Conservation (phyloP, 1,284 basidiomycete genomes). For the Mycena citricolor region DNA sequence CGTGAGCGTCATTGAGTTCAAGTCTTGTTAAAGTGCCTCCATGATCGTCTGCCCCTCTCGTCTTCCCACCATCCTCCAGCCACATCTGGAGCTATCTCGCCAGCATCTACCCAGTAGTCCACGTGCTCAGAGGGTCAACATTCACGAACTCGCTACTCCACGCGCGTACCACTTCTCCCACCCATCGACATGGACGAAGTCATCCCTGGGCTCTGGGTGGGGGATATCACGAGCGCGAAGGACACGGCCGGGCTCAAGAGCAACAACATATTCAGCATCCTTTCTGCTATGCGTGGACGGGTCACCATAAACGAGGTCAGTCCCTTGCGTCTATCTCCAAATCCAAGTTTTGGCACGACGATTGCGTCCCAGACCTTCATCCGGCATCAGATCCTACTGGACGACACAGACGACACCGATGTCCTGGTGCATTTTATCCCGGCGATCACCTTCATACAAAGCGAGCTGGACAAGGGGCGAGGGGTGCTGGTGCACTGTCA, state of each 20-base stretch:
- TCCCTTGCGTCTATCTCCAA: slow-evolving; percentile 2
- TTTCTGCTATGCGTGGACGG: slow-evolving; percentile 71
- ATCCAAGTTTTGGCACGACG: background rate
- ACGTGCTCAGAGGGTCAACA: too few species aligned
- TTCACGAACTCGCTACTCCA: too few species aligned
- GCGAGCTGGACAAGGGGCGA: slow-evolving; percentile 69
- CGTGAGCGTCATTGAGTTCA: too few species aligned
- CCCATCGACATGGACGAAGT: slow-evolving; percentile 68
- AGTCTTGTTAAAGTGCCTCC: too few species aligned
- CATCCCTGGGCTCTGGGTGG: slow-evolving; percentile 65
- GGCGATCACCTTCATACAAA: slow-evolving; percentile 78
- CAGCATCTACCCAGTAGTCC: too few species aligned
- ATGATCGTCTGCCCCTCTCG: too few species aligned
- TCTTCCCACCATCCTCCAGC: too few species aligned
- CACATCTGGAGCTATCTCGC: too few species aligned
- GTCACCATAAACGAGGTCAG: slow-evolving; percentile 64
- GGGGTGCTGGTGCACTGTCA: slow-evolving; percentile 86
- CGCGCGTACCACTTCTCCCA: too few species aligned
- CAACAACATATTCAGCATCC: slow-evolving; percentile 67
- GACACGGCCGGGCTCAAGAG: slow-evolving; percentile 53
- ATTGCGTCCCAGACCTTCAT: slow-evolving; percentile 56
- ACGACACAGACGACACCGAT: slow-evolving; percentile 71
- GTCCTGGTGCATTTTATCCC: slow-evolving; percentile 75
- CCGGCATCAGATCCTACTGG: slow-evolving; percentile 68
- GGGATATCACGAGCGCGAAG: slow-evolving; percentile 55